A percentile compares a stretch with the other conserved stretches of the same genome.
phyloP scores from a whole-genome alignment of 2,329 filamentous ascomycete species.

The Coleophoma eucalyptorum region DNA sequence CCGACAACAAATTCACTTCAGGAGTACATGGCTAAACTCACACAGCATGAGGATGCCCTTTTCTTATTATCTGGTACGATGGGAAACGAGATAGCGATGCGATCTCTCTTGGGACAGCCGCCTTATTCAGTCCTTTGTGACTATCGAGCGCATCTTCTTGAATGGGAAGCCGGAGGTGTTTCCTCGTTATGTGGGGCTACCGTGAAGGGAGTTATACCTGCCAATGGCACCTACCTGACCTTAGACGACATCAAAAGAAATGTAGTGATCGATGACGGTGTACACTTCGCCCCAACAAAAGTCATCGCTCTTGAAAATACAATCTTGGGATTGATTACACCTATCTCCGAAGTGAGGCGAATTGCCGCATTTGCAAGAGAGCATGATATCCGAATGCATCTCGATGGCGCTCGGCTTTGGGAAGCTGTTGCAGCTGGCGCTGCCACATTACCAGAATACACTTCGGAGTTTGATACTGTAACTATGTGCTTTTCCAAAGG shows the following conservation, averaged over 20 bases:
- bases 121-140: constrained; percentile 81
- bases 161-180: constrained; percentile 63
- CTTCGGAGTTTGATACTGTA: constrained; percentile 67
- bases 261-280: constrained; percentile 60
- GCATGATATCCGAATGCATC: constrained; percentile 65
- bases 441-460: constrained; percentile 63
- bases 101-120: constrained; percentile 73
- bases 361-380: constrained; percentile 68
- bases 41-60: constrained; percentile 72
- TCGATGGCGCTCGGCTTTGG: constrained; percentile 80
- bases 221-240: constrained; percentile 62
- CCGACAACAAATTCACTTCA: constrained; percentile 74
- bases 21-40: constrained; percentile 65
- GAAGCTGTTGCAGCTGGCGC: constrained; percentile 72
- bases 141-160: constrained; percentile 70
- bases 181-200: constrained; percentile 68
- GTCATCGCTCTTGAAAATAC: constrained; percentile 87
- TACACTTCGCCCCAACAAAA: constrained; percentile 75
- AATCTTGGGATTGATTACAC: constrained; percentile 73
- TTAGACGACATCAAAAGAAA: constrained; percentile 63
- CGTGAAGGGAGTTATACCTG: constrained; percentile 61
- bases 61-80: constrained; percentile 89
- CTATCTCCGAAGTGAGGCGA: constrained; percentile 62
- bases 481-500: constrained; percentile 81
- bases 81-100: constrained; percentile 88